Conservation (phyloP, 805 yeast species). For the Monosporozyma aerobia region DNA sequence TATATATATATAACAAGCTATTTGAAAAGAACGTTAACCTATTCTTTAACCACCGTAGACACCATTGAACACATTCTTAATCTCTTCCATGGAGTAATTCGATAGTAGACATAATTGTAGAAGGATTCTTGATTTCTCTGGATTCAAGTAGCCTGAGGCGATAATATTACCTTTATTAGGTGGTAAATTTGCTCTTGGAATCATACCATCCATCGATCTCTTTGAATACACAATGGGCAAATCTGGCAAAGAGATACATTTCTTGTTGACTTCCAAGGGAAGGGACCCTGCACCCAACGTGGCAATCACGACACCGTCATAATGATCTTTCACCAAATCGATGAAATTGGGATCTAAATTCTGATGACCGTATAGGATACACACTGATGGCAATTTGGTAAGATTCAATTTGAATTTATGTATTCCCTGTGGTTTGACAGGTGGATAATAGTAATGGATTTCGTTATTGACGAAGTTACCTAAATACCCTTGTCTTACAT, state of each 20-base stretch:
- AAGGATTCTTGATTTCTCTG: constrained; percentile 53
- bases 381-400: constrained; percentile 31
- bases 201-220: constrained; percentile 64
- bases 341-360: constrained; percentile 31
- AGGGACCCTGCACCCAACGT: constrained; percentile 68
- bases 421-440: constrained; percentile 47
- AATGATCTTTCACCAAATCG: constrained; percentile 37
- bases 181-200: constrained; percentile 42
- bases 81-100: constrained; percentile 32
- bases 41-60: constrained; percentile 43
- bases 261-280: constrained; percentile 40
- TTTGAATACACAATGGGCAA: constrained; percentile 57
- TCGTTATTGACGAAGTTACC: constrained; percentile 63
- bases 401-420: constrained; percentile 34
- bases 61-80: constrained; percentile 38
- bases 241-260: constrained; percentile 29
- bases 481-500: constrained; percentile 60
- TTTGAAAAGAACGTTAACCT: background rate
- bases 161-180: constrained; percentile 34
- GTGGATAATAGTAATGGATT: constrained; percentile 56
- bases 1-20: background rate
- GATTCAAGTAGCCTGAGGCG: constrained; percentile 58
- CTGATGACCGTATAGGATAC: constrained; percentile 54
- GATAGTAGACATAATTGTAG: constrained; percentile 46
- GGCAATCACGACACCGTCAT: constrained; percentile 53